Conservation (phyloP, 75 land plant species). For the Sequoiadendron giganteum region DNA sequence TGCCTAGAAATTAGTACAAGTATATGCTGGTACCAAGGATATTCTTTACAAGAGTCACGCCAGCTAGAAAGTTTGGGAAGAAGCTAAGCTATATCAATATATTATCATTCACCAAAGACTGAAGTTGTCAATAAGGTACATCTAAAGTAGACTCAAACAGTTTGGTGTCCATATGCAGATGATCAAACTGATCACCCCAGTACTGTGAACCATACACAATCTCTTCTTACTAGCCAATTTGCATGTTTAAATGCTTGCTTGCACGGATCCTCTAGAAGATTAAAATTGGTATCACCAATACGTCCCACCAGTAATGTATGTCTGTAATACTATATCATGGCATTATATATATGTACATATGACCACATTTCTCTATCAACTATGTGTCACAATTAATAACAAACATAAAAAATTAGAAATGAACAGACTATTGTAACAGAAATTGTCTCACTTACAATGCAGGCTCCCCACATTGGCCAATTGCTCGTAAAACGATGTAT, state of each 20-base stretch:
- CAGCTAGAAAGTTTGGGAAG: too few species aligned
- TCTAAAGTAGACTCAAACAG: neutral
- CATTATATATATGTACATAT: neutral
- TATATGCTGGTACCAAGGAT: too few species aligned
- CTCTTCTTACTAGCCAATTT: neutral
- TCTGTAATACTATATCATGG: neutral
- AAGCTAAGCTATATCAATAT: too few species aligned
- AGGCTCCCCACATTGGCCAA: conserved; percentile 36
- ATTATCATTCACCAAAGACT: neutral
- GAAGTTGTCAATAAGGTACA: neutral
- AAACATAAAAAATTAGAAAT: neutral
- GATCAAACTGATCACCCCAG: neutral
- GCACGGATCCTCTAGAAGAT: neutral
- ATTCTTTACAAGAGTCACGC: too few species aligned
- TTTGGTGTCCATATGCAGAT: neutral
- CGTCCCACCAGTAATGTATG: neutral
- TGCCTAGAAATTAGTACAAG: too few species aligned
- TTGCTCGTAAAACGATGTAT: conserved; percentile 32
- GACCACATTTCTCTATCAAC: neutral
- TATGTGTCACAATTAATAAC: neutral
- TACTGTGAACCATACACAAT: neutral
- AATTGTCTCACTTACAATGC: conserved; percentile 22
- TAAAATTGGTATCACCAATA: neutral
- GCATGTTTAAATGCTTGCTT: neutral
- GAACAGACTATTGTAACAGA: neutral